These are phyloP conservation scores for Phlyctochytrium bullatum DNA, from an alignment of 192 early-diverging fungal species.

Conservation along the genomic window DNA sequence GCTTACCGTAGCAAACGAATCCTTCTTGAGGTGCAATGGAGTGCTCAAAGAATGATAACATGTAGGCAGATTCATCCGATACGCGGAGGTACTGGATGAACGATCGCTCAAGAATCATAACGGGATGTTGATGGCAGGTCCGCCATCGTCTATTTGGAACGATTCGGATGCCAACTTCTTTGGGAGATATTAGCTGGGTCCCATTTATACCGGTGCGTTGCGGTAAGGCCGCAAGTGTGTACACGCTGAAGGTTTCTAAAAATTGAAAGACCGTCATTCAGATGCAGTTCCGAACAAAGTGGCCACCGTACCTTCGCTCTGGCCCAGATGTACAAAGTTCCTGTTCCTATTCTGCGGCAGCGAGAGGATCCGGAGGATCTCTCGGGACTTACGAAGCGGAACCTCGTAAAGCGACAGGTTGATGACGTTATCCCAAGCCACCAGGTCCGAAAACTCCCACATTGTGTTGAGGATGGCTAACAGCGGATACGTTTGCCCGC, in stretches of 20 bases:
- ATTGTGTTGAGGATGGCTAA: not conserved
- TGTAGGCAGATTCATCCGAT: not conserved
- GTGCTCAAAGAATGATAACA: not conserved
- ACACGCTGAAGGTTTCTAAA: too few relatives aligned
- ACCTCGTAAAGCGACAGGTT: not conserved
- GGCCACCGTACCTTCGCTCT: not conserved
- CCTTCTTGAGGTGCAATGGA: not conserved
- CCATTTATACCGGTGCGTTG: too few relatives aligned
- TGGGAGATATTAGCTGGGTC: too few relatives aligned
- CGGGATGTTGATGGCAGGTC: not conserved
- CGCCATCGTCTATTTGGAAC: not conserved
- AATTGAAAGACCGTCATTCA: too few relatives aligned
- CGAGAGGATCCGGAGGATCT: not conserved
- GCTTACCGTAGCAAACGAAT: not conserved
- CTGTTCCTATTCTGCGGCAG: not conserved
- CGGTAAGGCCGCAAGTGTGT: too few relatives aligned
- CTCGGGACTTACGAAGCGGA: not conserved
- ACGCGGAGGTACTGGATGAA: not conserved
- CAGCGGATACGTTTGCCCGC: not conserved
- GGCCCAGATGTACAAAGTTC: not conserved
- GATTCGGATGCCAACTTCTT: not conserved
- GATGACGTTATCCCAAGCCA: not conserved
- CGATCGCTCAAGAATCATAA: not conserved
- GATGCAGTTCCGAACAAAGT: not conserved
- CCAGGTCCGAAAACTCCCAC: not conserved